Base-by-base conservation (phyloP, 176 grass and related monocot genomes). In the Metroxylon sagu region DNA sequence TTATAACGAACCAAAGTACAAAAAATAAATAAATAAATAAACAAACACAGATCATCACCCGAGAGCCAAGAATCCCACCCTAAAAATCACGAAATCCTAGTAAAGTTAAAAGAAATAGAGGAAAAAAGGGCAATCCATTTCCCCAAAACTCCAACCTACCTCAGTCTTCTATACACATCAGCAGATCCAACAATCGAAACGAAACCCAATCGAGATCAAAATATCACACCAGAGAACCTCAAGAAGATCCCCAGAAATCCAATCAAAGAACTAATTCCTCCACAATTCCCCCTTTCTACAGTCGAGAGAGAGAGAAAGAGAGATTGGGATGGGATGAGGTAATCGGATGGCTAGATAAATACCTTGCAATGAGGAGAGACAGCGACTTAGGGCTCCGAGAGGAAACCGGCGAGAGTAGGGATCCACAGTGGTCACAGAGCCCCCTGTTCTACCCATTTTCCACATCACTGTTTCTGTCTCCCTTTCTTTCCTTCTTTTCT, bases 321-420 rank as follows among this genome's bases (percentile, higher is more conserved):
- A 1, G 31, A 2, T 43, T 43, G 35, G 35, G 7, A 14, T 43
- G 35, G 35, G 35, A 14, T 43, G 35, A 23, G 21, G 21, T 23
- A 23, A 23, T 23, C 21, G 2, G 35, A 43, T 43, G 7, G 35
- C 8, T 23, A 1, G 21, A 23, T 23, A 3, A 10, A 43, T 73
- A 80, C 77, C 77, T 80, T 26, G 77, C 56, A 74, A 74, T 29
- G 29, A 25, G 18, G 62, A 59, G 14, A 16, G 28, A 43, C 29
- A 14, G 43, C 8, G 0, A 2, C 8, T 10, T 59, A 60, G 68
- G 56, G 56, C 49, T 51, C 6, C 7, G 16, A 30, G 68, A 19
- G 19, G 25, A 25, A 28, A 60, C 19, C 15, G 68, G 48, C 57
- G 51, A 19, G 27, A 75, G 35, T 60, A 71, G 53, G 12, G 60